Base-by-base conservation (phyloP, 371 early-diverging fungal species). In the Apophysomyces sp. region DNA sequence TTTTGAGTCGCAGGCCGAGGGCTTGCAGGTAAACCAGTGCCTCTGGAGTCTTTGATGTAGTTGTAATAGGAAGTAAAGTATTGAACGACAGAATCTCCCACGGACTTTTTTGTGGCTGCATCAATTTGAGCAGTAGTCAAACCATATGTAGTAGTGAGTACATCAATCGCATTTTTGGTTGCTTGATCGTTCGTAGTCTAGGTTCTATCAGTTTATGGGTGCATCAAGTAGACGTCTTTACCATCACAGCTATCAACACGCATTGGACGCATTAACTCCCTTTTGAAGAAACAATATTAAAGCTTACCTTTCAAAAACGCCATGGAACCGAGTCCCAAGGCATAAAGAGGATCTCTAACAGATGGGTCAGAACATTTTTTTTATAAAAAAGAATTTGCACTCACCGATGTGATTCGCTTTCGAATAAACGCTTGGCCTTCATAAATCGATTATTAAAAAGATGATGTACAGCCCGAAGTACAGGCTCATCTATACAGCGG, bases 51-150 rank as follows among this genome's bases (percentile, higher is more conserved):
- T 54, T 80, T 80, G 58, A 80, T 74, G 39, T 80, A 73, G 9
- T 73, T 70, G 40, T 80, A 80, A 44, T 77, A 77, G 15, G 71
- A 71, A 15, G 71, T 64, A 65, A 80, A 68, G 31, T 76, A 73
- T 36, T 74, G 73, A 29, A 72, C 71, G 0, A 80, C 71, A 8
- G 77, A 71, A 31, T 77, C 68, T 1, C 80, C 80, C 13, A 79
- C 67, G 9, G 80, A 69, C 62, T 81, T 84, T 54, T 83, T 86
- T 0, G 83, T 76, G 4, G 83, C 82, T n/a, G 78, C 82, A 59
- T 85, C 78, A 52, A 85, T 80, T 62, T 87, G 85, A n/a, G 84
- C 82, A 21, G 66, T 77, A 16, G 86, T 84, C 27, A 87, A 72
- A 2, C 80, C 67, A 54, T 82, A 82, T 4, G 86, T 68, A 13